A percentile compares a stretch with the other conserved stretches of the same genome.
Conservation (phyloP, 371 early-diverging fungal species). For the Mucor mucedo region DNA sequence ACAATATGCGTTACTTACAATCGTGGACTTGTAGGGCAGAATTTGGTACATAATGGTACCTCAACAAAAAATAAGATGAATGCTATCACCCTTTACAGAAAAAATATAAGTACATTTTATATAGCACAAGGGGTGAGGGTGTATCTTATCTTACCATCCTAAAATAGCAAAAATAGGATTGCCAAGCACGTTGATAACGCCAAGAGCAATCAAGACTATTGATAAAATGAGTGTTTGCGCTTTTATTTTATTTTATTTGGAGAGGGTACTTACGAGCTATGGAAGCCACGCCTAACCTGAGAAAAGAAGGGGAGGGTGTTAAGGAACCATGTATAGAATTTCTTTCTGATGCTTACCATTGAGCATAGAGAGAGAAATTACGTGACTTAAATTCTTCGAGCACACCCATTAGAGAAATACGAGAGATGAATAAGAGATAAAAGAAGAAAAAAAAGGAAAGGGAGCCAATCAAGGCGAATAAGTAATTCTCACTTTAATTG, state of each 20-base stretch:
- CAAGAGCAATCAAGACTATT: constrained; percentile 45
- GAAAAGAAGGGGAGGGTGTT: neutral
- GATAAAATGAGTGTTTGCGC: neutral
- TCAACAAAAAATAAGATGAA: constrained; percentile 53
- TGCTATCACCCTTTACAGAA: constrained; percentile 41
- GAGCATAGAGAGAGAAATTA: constrained; percentile 57
- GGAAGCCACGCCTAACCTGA: constrained; percentile 47
- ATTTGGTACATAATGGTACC: constrained; percentile 49
- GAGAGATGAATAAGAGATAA: constrained; percentile 7
- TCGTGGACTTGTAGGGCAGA: constrained; percentile 54
- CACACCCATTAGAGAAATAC: constrained; percentile 43
- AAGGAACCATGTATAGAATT: neutral
- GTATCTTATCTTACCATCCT: constrained; percentile 37
- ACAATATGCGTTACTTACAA: constrained; percentile 34
- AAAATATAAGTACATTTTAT: neutral
- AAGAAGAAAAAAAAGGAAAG: constrained; percentile 4
- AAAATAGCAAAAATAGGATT: constrained; percentile 48
- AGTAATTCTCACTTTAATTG: constrained; percentile 3
- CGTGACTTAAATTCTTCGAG: constrained; percentile 49
- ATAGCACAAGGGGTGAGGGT: neutral
- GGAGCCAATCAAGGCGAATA: constrained; percentile 7
- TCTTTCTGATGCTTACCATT: constrained; percentile 36
- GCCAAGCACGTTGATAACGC: constrained; percentile 33
- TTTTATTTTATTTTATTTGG: neutral
- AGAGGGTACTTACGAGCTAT: constrained; percentile 39